Evolutionary conservation across 2,329 filamentous ascomycete species (phyloP).

Genomic region (Penicillium crustosum): DNA sequence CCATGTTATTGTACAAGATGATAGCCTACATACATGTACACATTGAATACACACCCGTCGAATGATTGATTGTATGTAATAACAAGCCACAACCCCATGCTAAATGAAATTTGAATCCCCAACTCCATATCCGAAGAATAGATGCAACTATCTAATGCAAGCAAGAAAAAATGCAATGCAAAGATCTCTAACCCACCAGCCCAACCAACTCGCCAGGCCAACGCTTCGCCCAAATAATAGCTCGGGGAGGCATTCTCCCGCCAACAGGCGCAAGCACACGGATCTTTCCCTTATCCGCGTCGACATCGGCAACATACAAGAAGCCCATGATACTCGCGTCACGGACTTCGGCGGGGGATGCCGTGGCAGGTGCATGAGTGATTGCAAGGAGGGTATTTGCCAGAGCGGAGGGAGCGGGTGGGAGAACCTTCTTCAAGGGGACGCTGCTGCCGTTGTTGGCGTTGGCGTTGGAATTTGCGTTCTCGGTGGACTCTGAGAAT

Average conservation of each 20-base stretch:
- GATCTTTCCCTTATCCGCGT: slow-evolving; percentile 77
- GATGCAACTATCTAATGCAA: slow-evolving; percentile 1
- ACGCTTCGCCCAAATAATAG: slow-evolving; percentile 72
- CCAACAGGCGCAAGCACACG: slow-evolving; percentile 81
- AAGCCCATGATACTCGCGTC: slow-evolving; percentile 88
- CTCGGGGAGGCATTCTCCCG: slow-evolving; percentile 73
- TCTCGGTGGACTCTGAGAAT: slow-evolving; percentile 14
- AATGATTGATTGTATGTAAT: not conserved
- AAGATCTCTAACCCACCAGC: slow-evolving; percentile 56
- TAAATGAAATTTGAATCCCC: not conserved
- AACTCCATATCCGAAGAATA: slow-evolving; percentile 2
- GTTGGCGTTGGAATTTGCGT: slow-evolving; percentile 19
- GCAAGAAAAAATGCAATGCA: not conserved
- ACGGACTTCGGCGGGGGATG: slow-evolving; percentile 69
- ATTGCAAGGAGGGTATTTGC: slow-evolving; percentile 82
- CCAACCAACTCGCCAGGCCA: slow-evolving; percentile 87
- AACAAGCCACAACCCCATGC: slow-evolving; percentile 5
- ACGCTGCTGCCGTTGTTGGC: slow-evolving; percentile 24
- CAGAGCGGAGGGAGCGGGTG: slow-evolving; percentile 60
- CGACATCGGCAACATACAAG: slow-evolving; percentile 87
- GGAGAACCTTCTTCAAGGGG: slow-evolving; percentile 61
- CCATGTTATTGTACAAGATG: not conserved
- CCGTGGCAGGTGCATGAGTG: slow-evolving; percentile 71
- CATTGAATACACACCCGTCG: not conserved
- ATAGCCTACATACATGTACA: not conserved